A percentile compares a stretch with the other conserved stretches of the same genome.
phyloP scores from a whole-genome alignment of 257 asterid genomes.

The Capsicum baccatum region DNA sequence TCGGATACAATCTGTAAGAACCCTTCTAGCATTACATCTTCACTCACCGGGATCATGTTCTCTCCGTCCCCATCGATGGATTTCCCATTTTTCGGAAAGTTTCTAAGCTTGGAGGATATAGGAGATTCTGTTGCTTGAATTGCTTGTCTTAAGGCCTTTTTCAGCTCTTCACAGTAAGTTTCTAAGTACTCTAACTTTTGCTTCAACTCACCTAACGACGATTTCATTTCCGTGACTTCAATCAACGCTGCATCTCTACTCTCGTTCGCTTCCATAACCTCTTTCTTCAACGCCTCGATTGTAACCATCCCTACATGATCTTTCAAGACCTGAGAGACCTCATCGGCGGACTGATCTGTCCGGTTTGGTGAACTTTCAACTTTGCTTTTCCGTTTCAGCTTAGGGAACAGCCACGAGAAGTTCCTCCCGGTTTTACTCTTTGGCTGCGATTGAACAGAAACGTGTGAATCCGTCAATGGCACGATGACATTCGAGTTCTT shows the following conservation, averaged over 20 bases:
- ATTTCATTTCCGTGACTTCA: constrained; percentile 71
- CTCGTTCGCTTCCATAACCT: constrained; percentile 63
- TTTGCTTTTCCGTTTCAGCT: constrained; percentile 76
- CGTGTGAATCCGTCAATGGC: constrained; percentile 74
- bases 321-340: constrained; percentile 46
- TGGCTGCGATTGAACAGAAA: constrained; percentile 63
- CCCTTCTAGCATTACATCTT: constrained; percentile 80
- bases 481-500: constrained; percentile 61
- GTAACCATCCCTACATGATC: constrained; percentile 48
- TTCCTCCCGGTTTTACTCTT: constrained; percentile 53
- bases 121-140: constrained; percentile 45
- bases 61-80: constrained; percentile 50
- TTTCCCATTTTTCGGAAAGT: constrained; percentile 43
- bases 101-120: constrained; percentile 45
- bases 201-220: constrained; percentile 66
- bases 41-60: constrained; percentile 59
- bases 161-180: constrained; percentile 76
- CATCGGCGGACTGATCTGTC: constrained; percentile 50
- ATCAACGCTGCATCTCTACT: constrained; percentile 62
- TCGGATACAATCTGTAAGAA: constrained; percentile 86
- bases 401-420: constrained; percentile 78
- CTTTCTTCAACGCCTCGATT: constrained; percentile 59
- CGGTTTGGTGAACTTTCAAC: constrained; percentile 42
- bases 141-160: constrained; percentile 63
- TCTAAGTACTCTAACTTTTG: constrained; percentile 75